These are phyloP conservation scores for Phytophthora fragariae DNA, from an alignment of 352 stramenopile species.

Conservation along the genomic window DNA sequence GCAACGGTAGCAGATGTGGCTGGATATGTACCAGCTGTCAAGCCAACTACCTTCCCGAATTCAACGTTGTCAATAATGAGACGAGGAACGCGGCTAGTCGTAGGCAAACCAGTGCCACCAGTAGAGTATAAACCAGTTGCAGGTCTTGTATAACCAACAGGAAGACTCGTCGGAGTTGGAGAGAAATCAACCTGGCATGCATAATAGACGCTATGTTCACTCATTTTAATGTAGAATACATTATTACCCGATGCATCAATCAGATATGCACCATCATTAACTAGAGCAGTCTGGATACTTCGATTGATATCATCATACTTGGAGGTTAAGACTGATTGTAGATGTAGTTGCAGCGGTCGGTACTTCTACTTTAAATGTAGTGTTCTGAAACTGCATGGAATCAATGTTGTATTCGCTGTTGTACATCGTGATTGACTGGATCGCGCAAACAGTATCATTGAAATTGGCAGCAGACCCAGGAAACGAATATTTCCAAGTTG, in stretches of 20 bases:
- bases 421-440: slow-evolving; percentile 16
- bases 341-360: slow-evolving; percentile 14
- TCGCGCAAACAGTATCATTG: not conserved
- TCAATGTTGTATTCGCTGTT: slow-evolving; percentile 22
- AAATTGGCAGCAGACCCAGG: not conserved
- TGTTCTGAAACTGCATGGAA: slow-evolving; percentile 1
- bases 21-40: slow-evolving; percentile 16
- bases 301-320: slow-evolving; percentile 7
- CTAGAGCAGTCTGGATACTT: slow-evolving; percentile 16
- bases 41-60: slow-evolving; percentile 16
- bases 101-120: slow-evolving; percentile 21
- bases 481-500: slow-evolving; percentile 2
- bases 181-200: slow-evolving; percentile 12
- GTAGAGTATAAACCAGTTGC: slow-evolving; percentile 11
- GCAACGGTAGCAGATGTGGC: slow-evolving; percentile 6
- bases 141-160: slow-evolving; percentile 2
- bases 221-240: slow-evolving; percentile 19
- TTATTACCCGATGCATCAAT: slow-evolving; percentile 8
- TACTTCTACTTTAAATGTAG: slow-evolving; percentile 12
- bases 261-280: slow-evolving; percentile 15
- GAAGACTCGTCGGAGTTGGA: not conserved
- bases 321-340: not conserved
- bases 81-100: slow-evolving; percentile 3
- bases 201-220: slow-evolving; percentile 20
- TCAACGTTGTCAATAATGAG: slow-evolving; percentile 25